Evolutionary conservation across 2,329 filamentous ascomycete species (phyloP), one percentile per base, ranked within the genome.

Genomic region (Capronia americana): DNA sequence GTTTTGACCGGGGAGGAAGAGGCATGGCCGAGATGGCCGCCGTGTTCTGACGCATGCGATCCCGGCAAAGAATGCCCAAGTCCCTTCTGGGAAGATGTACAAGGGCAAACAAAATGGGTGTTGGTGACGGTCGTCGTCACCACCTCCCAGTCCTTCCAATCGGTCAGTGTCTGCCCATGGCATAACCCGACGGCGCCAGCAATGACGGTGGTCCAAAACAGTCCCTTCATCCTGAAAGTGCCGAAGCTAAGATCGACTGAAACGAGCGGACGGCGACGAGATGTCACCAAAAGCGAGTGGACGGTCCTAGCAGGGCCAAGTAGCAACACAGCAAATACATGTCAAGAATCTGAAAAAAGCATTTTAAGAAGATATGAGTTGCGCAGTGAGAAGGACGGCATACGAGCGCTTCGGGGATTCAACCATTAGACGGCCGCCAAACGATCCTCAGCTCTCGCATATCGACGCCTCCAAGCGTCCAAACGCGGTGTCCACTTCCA

Each of bases 61-160:
- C 46, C 38, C 6, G 57, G n/a, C 17, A 51, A 24, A 12, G 57
- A 51, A 51, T 34, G 44, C 28, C 26, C 57, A 60, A 23, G 50
- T 7, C 20, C 30, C 10, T 1, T 23, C 48, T 23, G 12, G 51
- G 23, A 8, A 23, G 51, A 38, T n/a, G 44, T 60, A 38, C 57
- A 60, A 34, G 57, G 57, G 24, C 57, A 60, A n/a, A 60, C 46
- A 14, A 20, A 51, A 23, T 60, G 57, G 1, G 28, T 51, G 57
- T 53, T 60, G 10, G 57, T 60, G 26, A 60, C 6, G 17, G 46
- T 60, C 20, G 57, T 60, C 10, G 57, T 60, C 48, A 60, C 44
- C 11, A 60, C n/a, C 3, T 60, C 26, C 17, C 17, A 60, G n/a
- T 38, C 46, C 7, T 38, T 17, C 57, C 57, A 51, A 11, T 60